These are phyloP conservation scores for Hansenula lynferdii DNA, from an alignment of 1,139 yeast genomes.

Conservation along the genomic window DNA sequence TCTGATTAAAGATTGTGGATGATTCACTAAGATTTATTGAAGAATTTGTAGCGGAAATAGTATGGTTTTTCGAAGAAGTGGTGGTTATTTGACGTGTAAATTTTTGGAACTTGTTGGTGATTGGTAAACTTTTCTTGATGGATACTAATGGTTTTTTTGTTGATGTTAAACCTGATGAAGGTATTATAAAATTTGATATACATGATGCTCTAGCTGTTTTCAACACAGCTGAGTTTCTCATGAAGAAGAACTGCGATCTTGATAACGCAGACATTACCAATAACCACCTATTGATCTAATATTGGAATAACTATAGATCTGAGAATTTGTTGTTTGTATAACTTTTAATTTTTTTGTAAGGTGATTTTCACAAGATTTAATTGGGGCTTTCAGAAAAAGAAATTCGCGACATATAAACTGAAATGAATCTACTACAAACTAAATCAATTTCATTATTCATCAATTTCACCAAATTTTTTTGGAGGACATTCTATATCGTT, in stretches of 20 bases:
- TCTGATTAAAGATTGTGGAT: neutral
- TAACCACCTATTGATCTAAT: too few relatives aligned
- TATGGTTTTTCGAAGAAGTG: conserved; percentile 4
- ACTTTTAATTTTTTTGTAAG: neutral
- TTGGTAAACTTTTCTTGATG: neutral
- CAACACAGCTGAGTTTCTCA: conserved; percentile 22
- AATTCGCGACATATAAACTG: neutral
- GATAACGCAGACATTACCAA: too few relatives aligned
- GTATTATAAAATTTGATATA: conserved; percentile 16
- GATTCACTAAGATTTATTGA: neutral
- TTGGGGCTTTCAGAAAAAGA: neutral
- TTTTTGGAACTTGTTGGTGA: neutral
- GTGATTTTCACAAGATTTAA: neutral
- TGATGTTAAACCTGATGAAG: conserved; percentile 1
- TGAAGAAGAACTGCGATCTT: conserved; percentile 30
- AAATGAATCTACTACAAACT: too few relatives aligned
- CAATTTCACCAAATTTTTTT: conserved; percentile 75
- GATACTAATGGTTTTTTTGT: neutral
- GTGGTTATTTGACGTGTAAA: conserved; percentile 6
- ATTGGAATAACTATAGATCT: too few relatives aligned
- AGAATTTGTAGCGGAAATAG: conserved; percentile 5
- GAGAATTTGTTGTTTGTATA: too few relatives aligned
- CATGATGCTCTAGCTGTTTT: conserved; percentile 18
- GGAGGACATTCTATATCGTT: conserved; percentile 80
- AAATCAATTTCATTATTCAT: too few relatives aligned